Conservation (phyloP, 2,329 filamentous ascomycete species). For the Aphanocladium album region DNA sequence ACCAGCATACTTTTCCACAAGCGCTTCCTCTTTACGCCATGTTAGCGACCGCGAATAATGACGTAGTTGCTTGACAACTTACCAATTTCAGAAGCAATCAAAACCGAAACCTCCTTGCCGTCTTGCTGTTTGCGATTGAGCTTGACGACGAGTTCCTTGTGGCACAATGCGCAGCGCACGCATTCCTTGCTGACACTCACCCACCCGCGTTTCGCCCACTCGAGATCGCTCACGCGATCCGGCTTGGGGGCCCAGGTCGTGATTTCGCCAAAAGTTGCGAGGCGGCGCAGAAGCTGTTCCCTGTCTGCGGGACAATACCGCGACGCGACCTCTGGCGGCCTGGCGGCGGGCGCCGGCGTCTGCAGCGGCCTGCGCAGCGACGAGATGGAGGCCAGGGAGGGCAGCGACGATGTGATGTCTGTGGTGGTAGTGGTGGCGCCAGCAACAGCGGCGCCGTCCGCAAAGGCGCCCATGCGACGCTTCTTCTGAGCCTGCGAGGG, state of each 20-base stretch:
- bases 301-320: constrained; percentile 87
- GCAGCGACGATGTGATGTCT: constrained; percentile 14
- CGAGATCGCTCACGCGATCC: constrained; percentile 76
- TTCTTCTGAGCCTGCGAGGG: constrained; percentile 37
- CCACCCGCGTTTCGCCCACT: constrained; percentile 95
- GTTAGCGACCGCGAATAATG: constrained; percentile 17
- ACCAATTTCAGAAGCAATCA: constrained; percentile 56
- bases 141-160: constrained; percentile 77
- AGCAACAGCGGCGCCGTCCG: constrained; percentile 18
- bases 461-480: constrained; percentile 43
- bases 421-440: background rate
- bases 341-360: constrained; percentile 14
- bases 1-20: constrained; percentile 71
- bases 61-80: constrained; percentile 4
- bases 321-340: constrained; percentile 32
- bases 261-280: constrained; percentile 86
- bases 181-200: constrained; percentile 76
- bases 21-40: constrained; percentile 45
- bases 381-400: constrained; percentile 22
- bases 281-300: constrained; percentile 69
- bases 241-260: constrained; percentile 94
- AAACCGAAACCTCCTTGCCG: constrained; percentile 48
- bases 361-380: constrained; percentile 9
- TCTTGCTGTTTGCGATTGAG: constrained; percentile 57
- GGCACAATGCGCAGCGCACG: constrained; percentile 80